Base-by-base conservation (phyloP, 768 basidiomycete genomes). In the Phylloporus rhodoxanthus region DNA sequence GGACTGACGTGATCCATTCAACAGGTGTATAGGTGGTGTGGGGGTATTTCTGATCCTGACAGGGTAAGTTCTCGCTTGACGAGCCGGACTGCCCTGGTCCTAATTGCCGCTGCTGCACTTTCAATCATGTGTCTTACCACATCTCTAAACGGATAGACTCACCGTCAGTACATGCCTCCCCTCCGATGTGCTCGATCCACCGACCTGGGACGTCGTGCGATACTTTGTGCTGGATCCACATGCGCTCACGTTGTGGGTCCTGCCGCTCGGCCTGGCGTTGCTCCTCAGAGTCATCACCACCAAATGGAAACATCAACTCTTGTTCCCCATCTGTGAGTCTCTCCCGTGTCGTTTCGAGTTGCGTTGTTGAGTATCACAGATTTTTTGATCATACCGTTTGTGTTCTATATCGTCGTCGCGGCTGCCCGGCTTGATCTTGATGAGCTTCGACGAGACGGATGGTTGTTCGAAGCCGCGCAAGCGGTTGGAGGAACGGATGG, bases 11-110 rank as follows among this genome's bases (percentile, higher is more conserved):
- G 29, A 5, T 23, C 20, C 0, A 45, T 26, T 3, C 20, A 11
- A 47, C 14, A 83, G 82, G 13, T 87, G 87, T 59, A 97, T 97
- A 34, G 94, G 94, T 9, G 94, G 95, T n/a, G 91, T 98, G 28
- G 95, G 95, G 14, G 81, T 85, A 8, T 99, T 98, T 68, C 74
- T 99, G 40, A 80, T 97, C 36, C 75, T 86, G 58, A 97, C 94
- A 0, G 93, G 91, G 86, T 88, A 57, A 49, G 77, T 60, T 19
- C 8, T 36, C 21, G 25, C 43, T 32, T 29, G 14, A 42, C 37
- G 9, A 41, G 21, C 8, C 11, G 32, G 40, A 41, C 34, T 4
- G 1, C 39, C 19, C 36, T 17, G 33, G 40, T 50, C 26, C 45
- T 56, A 21, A 59, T 48, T 3, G 30, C 13, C 4, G 2, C n/a